These are phyloP conservation scores for Effrenium voratum DNA, from an alignment of 73 alveolate genomes.

Conservation along the genomic window DNA sequence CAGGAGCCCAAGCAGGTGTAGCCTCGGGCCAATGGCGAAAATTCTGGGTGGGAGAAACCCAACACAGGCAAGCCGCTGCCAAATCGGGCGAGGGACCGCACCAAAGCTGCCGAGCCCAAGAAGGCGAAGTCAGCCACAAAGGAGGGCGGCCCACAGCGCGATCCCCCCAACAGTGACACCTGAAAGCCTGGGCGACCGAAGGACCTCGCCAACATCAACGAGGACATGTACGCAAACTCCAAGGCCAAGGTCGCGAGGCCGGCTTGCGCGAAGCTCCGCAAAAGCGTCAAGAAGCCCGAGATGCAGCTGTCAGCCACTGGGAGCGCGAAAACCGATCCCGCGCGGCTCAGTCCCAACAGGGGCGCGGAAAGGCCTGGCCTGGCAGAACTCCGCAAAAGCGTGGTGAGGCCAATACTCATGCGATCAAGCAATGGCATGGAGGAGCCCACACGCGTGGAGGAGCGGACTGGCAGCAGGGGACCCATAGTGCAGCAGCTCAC, in stretches of 20 bases:
- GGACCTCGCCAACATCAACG: neutral
- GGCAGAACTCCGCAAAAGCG: neutral
- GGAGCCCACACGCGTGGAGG: neutral
- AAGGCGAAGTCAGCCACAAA: neutral
- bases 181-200: neutral
- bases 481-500: neutral
- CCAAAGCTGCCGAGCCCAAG: neutral
- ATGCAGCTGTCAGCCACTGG: neutral
- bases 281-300: neutral
- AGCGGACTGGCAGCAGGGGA: neutral
- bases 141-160: conserved; percentile 9
- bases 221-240: neutral
- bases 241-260: neutral
- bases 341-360: neutral
- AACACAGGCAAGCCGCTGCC: neutral
- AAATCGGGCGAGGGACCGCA: neutral
- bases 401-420: neutral
- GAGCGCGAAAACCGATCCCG: neutral
- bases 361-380: neutral
- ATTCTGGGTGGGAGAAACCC: neutral
- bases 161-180: neutral
- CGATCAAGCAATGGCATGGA: neutral
- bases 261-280: neutral
- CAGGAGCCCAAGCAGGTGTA: neutral
- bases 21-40: neutral